These are phyloP conservation scores for Orbilia oligospora DNA, from an alignment of 2,329 filamentous ascomycete species.

Conservation along the genomic window DNA sequence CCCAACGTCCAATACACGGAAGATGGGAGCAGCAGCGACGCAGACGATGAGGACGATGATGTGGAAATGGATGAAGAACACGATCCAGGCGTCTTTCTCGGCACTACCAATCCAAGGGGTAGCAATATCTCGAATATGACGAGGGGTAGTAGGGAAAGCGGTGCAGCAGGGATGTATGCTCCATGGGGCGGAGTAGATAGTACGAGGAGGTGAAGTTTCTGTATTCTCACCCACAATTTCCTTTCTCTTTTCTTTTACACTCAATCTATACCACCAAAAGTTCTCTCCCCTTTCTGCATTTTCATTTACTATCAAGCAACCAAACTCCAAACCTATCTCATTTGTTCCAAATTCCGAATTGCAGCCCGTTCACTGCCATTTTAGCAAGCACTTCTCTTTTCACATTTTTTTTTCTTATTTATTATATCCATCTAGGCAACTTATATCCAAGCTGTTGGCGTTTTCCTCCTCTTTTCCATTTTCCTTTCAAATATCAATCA, in stretches of 20 bases:
- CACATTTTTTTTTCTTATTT: not conserved
- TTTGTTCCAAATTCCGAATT: not conserved
- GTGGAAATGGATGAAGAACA: slow-evolving; percentile 61
- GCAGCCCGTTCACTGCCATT: not conserved
- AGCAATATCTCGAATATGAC: slow-evolving; percentile 51
- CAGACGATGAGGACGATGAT: slow-evolving; percentile 63
- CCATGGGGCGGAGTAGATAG: slow-evolving; percentile 47
- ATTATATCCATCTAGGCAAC: slow-evolving; percentile 43
- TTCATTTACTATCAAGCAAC: slow-evolving; percentile 1
- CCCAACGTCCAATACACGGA: slow-evolving; percentile 38
- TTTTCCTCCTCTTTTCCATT: not conserved
- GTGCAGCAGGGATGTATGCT: slow-evolving; percentile 53
- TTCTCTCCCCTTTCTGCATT: not conserved
- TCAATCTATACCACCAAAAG: slow-evolving; percentile 17
- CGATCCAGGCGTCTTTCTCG: slow-evolving; percentile 35
- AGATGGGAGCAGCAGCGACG: slow-evolving; percentile 36
- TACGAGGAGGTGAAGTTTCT: slow-evolving; percentile 31
- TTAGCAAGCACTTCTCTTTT: slow-evolving; percentile 1
- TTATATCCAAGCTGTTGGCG: slow-evolving; percentile 43
- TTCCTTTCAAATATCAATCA: not conserved
- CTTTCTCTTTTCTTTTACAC: no score
- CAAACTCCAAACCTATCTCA: not conserved
- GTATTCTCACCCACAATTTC: slow-evolving; percentile 7
- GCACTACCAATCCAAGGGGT: slow-evolving; percentile 9
- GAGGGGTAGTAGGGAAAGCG: slow-evolving; percentile 52